Evolutionary conservation across 768 basidiomycete genomes (phyloP).

Genomic region (Daedalea quercina): DNA sequence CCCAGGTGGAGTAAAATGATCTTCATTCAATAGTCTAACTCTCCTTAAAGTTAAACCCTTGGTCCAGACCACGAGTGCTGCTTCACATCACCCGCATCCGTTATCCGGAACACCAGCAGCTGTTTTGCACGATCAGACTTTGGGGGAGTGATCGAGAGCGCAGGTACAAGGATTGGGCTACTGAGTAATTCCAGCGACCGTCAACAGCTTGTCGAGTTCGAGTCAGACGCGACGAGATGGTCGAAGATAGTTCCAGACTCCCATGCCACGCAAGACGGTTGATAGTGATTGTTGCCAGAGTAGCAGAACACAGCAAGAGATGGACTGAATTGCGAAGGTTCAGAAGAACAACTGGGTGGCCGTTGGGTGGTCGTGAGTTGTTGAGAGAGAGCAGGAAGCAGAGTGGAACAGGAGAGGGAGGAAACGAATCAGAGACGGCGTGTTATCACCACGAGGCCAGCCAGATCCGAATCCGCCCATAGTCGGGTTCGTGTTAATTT

Average conservation of each 20-base stretch:
- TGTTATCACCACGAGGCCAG: too few species aligned
- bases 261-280: not conserved
- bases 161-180: too few species aligned
- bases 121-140: too few species aligned
- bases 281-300: not conserved
- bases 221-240: not conserved
- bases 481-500: too few species aligned
- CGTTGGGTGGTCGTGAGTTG: not conserved
- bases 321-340: not conserved
- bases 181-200: not conserved
- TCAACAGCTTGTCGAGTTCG: not conserved
- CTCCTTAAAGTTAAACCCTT: not conserved
- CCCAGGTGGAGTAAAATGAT: not conserved
- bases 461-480: too few species aligned
- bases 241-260: not conserved
- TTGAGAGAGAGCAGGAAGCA: not conserved
- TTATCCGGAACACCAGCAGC: too few species aligned
- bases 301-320: not conserved
- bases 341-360: not conserved
- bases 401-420: too few species aligned
- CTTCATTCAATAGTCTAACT: not conserved
- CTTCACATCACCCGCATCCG: too few species aligned
- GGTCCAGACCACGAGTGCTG: not conserved
- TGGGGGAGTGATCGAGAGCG: not conserved
- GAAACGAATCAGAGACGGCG: too few species aligned